phyloP scores from a whole-genome alignment of 768 basidiomycete species.

The Coprinopsis cinerea region DNA sequence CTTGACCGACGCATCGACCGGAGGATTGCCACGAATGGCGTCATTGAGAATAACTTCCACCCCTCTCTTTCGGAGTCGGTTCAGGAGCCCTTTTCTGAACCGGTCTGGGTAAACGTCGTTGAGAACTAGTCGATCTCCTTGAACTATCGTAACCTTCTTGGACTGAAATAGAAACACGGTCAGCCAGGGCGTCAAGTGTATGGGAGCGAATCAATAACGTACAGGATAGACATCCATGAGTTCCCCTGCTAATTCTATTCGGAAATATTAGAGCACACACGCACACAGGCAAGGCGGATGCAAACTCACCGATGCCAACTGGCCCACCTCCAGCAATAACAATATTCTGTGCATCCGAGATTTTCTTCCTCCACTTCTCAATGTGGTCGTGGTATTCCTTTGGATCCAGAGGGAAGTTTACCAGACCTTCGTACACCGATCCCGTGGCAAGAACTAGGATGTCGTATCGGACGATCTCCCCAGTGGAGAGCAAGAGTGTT shows the following conservation, averaged over 20 bases:
- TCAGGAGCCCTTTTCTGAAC: conserved; percentile 40
- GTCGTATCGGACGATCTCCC: conserved; percentile 27
- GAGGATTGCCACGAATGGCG: conserved; percentile 30
- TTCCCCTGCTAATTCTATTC: conserved; percentile 21
- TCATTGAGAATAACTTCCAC: conserved; percentile 48
- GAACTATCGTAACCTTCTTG: conserved; percentile 52
- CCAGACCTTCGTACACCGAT: conserved; percentile 36
- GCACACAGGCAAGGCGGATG: too few relatives aligned
- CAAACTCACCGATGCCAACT: conserved; percentile 21
- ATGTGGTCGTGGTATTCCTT: conserved; percentile 14
- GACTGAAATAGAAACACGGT: conserved; percentile 15
- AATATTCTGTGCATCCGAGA: conserved; percentile 20
- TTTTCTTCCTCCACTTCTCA: conserved; percentile 17
- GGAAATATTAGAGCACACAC: too few relatives aligned
- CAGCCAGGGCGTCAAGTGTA: neutral
- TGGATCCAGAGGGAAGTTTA: conserved; percentile 24
- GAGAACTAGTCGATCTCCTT: conserved; percentile 40
- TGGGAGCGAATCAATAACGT: neutral
- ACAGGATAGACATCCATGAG: conserved; percentile 22
- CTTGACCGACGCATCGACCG: conserved; percentile 11
- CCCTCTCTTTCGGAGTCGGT: conserved; percentile 33
- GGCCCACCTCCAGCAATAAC: conserved; percentile 24
- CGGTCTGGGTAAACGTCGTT: conserved; percentile 45
- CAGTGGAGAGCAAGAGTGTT: conserved; percentile 1
- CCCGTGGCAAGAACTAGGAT: conserved; percentile 56